Conservation (phyloP, 306 rosid genomes). For the Nissolia schottii region DNA sequence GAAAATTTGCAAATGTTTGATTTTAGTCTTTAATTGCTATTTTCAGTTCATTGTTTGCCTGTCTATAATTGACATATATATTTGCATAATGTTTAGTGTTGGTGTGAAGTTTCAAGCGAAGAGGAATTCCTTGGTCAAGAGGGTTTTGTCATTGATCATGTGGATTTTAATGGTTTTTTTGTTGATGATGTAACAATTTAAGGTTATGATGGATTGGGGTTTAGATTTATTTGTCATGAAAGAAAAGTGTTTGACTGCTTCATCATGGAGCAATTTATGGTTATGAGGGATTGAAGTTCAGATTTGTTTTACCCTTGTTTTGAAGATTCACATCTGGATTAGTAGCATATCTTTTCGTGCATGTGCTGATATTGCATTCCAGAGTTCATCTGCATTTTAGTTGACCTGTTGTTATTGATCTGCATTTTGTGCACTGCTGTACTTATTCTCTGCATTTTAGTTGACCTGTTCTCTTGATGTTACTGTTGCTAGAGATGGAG, state of each 20-base stretch:
- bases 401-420: too few relatives aligned
- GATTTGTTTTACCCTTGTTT: background rate
- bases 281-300: too few relatives aligned
- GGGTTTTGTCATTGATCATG: conserved; percentile 47
- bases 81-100: background rate
- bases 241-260: background rate
- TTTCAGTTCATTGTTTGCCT: background rate
- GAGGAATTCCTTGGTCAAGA: conserved; percentile 59
- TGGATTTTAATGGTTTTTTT: conserved; percentile 65
- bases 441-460: background rate
- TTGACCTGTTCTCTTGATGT: background rate
- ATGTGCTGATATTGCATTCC: conserved; percentile 61
- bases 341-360: conserved; percentile 76
- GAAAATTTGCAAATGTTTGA: background rate
- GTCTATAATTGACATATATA: background rate
- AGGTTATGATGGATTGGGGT: conserved; percentile 90
- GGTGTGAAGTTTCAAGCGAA: conserved; percentile 57
- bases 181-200: conserved; percentile 76
- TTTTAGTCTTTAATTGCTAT: background rate
- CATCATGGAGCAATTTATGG: background rate
- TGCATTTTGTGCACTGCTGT: too few relatives aligned
- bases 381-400: conserved; percentile 63
- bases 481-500: conserved; percentile 49
- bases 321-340: conserved; percentile 83
- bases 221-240: background rate